Conservation (phyloP, 2,329 filamentous ascomycete species). For the Blastomyces parvus region DNA sequence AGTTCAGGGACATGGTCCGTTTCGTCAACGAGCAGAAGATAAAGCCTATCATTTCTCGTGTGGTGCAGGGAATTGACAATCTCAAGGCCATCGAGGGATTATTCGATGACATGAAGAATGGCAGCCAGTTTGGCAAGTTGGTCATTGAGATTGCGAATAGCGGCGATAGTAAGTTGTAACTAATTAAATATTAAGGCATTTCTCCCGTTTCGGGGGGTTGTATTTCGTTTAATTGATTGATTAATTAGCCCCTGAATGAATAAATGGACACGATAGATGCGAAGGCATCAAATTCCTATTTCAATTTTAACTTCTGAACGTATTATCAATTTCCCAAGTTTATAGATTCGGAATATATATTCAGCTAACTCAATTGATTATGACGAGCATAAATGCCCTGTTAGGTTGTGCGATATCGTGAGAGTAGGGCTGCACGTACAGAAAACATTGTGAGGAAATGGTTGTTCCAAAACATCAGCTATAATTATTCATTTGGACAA, state of each 20-base stretch:
- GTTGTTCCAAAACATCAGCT: neutral
- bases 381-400: neutral
- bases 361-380: neutral
- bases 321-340: neutral
- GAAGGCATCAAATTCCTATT: neutral
- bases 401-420: neutral
- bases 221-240: neutral
- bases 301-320: neutral
- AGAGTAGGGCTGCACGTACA: neutral
- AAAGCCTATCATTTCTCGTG: slow-evolving; percentile 65
- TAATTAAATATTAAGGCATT: neutral
- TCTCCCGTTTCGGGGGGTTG: neutral
- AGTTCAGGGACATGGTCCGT: slow-evolving; percentile 82
- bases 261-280: neutral
- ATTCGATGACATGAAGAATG: slow-evolving; percentile 81
- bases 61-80: slow-evolving; percentile 63
- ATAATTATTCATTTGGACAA: neutral
- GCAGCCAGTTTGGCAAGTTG: slow-evolving; percentile 83
- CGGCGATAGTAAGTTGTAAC: slow-evolving; percentile 16
- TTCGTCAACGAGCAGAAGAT: slow-evolving; percentile 69
- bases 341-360: neutral
- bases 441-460: neutral
- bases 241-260: neutral
- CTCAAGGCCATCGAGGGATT: slow-evolving; percentile 68
- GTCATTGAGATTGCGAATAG: slow-evolving; percentile 46